Base-by-base conservation (phyloP, 2,329 filamentous ascomycete species). In the Fusarium sp. region DNA sequence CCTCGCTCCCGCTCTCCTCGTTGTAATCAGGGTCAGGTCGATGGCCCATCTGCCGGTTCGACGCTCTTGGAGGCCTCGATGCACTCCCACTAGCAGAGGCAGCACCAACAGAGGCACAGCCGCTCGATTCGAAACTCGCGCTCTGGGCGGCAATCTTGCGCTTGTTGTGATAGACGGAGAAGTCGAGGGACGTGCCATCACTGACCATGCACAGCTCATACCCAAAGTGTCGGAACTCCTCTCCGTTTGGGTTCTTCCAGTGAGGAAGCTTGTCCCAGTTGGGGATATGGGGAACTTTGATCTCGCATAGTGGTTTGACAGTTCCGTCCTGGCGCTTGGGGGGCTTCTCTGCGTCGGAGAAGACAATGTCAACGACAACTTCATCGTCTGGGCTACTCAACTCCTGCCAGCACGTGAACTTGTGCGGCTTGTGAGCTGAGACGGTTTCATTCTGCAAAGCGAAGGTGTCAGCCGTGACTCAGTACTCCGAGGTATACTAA, bases 181-280 rank as follows among this genome's bases (percentile, higher is more conserved):
- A 79, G 7, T 81, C 79, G 6, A 80, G 59, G 2, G 72, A 76
- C 4, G 64, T 52, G 0, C 79, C 79, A 12, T 77, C 68, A 20
- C 74, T 73, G 7, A 75, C 33, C 66, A 81, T 79, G 12, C 74
- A 59, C 2, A 81, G 54, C 3, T 73, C 65, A 47, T 74, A 82
- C 0, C 38, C n/a, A 6, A 81, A 62, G 6, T 50, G 11, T 0
- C 63, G 57, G 12, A 74, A 77, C 0, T 60, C 54, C 4, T 71
- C 58, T 0, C 72, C 77, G 0, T 62, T 40, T 6, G 59, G 32
- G 43, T 75, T 82, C 3, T 35, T 72, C 57, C 65, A 68, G 1
- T 17, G 30, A 0, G 73, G 75, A 11, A 81, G 59, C 11, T 63
- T 60, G 1, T 59, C 9, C 35, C 76, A 71, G 15, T 73, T 47